phyloP scores from a whole-genome alignment of 345 rosid species.

The Corchorus capsularis region DNA sequence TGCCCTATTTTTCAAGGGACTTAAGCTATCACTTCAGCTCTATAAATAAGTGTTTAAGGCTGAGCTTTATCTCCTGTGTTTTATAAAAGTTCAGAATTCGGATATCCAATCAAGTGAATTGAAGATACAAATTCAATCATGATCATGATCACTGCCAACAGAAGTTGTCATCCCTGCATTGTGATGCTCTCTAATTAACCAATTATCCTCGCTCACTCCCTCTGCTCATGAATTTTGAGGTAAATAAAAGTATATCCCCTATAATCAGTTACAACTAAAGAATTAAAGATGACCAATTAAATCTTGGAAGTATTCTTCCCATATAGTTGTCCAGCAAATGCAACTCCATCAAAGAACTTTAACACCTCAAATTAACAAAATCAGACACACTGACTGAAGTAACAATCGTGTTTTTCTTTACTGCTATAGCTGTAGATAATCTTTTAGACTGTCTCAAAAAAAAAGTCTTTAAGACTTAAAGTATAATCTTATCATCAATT shows the following conservation, averaged over 20 bases:
- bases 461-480: neutral
- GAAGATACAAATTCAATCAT: neutral
- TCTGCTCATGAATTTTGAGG: neutral
- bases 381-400: neutral
- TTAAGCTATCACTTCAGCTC: neutral
- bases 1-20: neutral
- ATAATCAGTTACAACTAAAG: neutral
- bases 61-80: neutral
- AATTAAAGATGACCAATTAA: neutral
- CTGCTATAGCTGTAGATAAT: constrained; percentile 7
- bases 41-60: too few species aligned
- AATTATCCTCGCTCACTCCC: neutral
- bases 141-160: neutral
- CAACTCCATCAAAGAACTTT: neutral
- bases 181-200: neutral
- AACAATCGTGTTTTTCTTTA: neutral
- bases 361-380: constrained; percentile 6
- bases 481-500: neutral
- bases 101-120: neutral
- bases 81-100: neutral
- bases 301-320: neutral
- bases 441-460: neutral
- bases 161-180: neutral
- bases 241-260: neutral
- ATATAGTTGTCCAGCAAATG: neutral